Evolutionary conservation across 495 filamentous ascomycete genomes (phyloP).

Genomic region (Xylaria bambusicola): DNA sequence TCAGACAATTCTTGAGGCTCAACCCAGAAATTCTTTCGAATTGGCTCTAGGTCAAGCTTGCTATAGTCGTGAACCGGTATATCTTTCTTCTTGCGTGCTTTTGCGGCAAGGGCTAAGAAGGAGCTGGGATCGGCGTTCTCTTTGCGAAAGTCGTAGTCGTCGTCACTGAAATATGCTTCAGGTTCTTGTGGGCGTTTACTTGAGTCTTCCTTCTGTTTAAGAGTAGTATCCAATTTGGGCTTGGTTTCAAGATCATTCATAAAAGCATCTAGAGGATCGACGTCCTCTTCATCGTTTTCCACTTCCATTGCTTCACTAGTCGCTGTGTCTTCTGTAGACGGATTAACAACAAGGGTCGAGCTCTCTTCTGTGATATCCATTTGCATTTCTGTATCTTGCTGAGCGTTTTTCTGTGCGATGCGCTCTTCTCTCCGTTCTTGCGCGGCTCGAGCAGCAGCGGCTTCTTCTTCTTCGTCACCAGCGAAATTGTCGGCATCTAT

Average conservation of each 20-base stretch:
- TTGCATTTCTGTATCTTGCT: constrained; percentile 52
- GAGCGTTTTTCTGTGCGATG: constrained; percentile 50
- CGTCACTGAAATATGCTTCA: constrained; percentile 82
- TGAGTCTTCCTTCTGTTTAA: constrained; percentile 17
- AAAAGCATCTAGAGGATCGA: constrained; percentile 93
- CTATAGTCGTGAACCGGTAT: constrained; percentile 81
- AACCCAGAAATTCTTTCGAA: constrained; percentile 91
- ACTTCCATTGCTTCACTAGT: constrained; percentile 39
- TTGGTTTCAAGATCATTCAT: constrained; percentile 75
- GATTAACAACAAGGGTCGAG: constrained; percentile 28
- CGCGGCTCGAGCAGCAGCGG: constrained; percentile 76
- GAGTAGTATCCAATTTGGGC: constrained; percentile 29
- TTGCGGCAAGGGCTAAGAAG: constrained; percentile 82
- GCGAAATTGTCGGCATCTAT: constrained; percentile 76
- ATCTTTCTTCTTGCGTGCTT: constrained; percentile 92
- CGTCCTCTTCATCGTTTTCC: constrained; percentile 69
- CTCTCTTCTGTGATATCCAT: constrained; percentile 45
- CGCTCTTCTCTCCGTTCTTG: constrained; percentile 54
- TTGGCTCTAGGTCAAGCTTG: constrained; percentile 80
- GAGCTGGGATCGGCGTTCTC: constrained; percentile 75
- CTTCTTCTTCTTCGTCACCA: constrained; percentile 82
- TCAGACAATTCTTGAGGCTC: constrained; percentile 82
- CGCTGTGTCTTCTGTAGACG: constrained; percentile 17
- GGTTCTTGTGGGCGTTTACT: constrained; percentile 58
- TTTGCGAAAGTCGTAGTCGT: constrained; percentile 74